Evolutionary conservation across 768 basidiomycete species (phyloP).

Genomic region (Tubosaeta sp.): DNA sequence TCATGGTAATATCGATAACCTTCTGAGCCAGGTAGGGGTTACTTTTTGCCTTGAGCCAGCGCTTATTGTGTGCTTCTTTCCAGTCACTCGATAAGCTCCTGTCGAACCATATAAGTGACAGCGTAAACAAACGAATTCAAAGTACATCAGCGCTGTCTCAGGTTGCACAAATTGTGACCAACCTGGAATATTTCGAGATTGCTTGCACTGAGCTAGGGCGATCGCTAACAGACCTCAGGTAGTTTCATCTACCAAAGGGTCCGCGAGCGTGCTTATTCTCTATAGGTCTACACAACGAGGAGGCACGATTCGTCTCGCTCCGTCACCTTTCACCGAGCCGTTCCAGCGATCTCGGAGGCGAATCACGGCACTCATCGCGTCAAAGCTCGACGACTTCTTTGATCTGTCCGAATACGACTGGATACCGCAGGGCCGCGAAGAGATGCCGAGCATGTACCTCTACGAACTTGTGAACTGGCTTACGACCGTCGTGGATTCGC

Average conservation of each 20-base stretch:
- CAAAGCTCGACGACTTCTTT: constrained; percentile 94
- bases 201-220: constrained; percentile 83
- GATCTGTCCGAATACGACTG: constrained; percentile 95
- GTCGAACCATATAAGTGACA: constrained; percentile 67
- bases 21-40: constrained; percentile 71
- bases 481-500: constrained; percentile 91
- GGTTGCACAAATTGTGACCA: constrained; percentile 88
- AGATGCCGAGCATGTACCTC: constrained; percentile 87
- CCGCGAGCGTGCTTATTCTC: constrained; percentile 4
- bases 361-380: constrained; percentile 77
- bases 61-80: background rate
- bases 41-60: background rate
- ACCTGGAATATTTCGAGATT: constrained; percentile 86
- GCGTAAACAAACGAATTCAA: constrained; percentile 69
- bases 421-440: constrained; percentile 68
- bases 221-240: constrained; percentile 81
- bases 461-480: constrained; percentile 96
- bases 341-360: constrained; percentile 67
- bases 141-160: constrained; percentile 80
- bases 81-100: constrained; percentile 87
- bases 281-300: constrained; percentile 80
- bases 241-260: background rate
- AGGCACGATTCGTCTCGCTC: constrained; percentile 70
- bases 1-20: constrained; percentile 86
- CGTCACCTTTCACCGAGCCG: constrained; percentile 62